Evolutionary conservation across 2,329 filamentous ascomycete genomes (phyloP).

Genomic region (Metarhizium robertsii): DNA sequence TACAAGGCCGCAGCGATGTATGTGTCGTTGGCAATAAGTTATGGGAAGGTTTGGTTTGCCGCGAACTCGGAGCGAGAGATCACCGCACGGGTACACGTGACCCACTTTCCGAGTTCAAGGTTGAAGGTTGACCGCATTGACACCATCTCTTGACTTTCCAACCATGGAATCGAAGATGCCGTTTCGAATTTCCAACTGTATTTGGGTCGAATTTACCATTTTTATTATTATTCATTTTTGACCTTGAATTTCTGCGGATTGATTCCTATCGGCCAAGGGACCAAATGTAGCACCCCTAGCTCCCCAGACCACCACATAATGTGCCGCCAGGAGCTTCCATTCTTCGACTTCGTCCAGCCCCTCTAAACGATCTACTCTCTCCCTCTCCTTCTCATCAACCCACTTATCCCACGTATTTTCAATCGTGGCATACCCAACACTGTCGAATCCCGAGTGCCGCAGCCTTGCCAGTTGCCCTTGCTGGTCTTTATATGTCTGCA

Average conservation of each 20-base stretch:
- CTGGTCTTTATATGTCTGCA: slow-evolving; percentile 62
- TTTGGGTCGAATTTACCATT: too few species aligned
- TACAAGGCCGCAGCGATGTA: neutral
- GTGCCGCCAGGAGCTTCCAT: slow-evolving; percentile 75
- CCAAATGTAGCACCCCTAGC: slow-evolving; percentile 42
- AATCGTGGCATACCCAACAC: slow-evolving; percentile 33
- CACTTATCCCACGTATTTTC: slow-evolving; percentile 65
- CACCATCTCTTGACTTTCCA: too few species aligned
- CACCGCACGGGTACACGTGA: neutral
- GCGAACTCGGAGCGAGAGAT: neutral
- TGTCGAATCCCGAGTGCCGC: slow-evolving; percentile 52
- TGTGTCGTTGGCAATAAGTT: neutral
- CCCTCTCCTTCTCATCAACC: slow-evolving; percentile 62
- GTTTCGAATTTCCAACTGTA: too few species aligned
- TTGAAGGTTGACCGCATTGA: too few species aligned
- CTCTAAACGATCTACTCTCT: slow-evolving; percentile 69
- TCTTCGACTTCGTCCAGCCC: slow-evolving; percentile 94
- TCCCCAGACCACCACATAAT: slow-evolving; percentile 88
- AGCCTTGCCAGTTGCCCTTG: slow-evolving; percentile 61
- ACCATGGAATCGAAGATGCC: too few species aligned
- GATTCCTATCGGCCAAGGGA: neutral
- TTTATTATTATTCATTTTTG: too few species aligned
- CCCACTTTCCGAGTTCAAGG: neutral
- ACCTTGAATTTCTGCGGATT: neutral
- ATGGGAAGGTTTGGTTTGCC: neutral